phyloP scores from a whole-genome alignment of 768 basidiomycete species.

The Auricularia sp. region DNA sequence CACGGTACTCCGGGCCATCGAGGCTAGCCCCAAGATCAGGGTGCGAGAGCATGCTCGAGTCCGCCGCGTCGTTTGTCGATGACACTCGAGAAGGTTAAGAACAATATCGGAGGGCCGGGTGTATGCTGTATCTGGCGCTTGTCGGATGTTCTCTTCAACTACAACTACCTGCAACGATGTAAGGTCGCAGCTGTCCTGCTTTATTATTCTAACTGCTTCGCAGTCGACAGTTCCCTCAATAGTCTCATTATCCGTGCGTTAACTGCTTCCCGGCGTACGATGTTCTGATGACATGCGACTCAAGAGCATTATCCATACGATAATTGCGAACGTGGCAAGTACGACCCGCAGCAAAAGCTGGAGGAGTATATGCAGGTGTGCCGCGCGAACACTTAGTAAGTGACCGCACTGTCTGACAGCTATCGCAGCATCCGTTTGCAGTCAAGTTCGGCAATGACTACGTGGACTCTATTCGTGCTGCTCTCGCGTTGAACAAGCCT shows the following conservation, averaged over 20 bases:
- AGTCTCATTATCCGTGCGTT: constrained; percentile 39
- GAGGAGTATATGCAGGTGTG: not conserved
- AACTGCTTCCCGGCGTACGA: constrained; percentile 4
- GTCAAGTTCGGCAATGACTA: not conserved
- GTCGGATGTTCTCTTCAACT: constrained; percentile 19
- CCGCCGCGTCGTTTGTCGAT: too few species aligned
- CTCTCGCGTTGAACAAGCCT: constrained; percentile 20
- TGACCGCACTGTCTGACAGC: not conserved
- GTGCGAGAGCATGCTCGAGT: not conserved
- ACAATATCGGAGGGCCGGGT: constrained; percentile 53
- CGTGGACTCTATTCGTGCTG: not conserved
- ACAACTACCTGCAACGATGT: not conserved
- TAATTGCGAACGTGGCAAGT: not conserved
- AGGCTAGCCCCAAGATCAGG: constrained; percentile 26
- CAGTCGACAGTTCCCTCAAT: constrained; percentile 23
- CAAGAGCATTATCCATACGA: not conserved
- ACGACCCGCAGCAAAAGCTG: not conserved
- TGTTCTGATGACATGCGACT: constrained; percentile 18
- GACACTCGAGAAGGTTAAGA: constrained; percentile 18
- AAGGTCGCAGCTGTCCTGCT: not conserved
- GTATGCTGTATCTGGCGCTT: constrained; percentile 37
- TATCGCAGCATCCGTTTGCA: not conserved
- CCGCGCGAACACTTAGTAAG: not conserved
- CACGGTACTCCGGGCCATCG: constrained; percentile 33
- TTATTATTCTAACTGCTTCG: not conserved